A percentile compares a stretch with the other conserved stretches of the same genome.
phyloP scores from a whole-genome alignment of 345 rosid species.

The Leavenworthia alabamica region DNA sequence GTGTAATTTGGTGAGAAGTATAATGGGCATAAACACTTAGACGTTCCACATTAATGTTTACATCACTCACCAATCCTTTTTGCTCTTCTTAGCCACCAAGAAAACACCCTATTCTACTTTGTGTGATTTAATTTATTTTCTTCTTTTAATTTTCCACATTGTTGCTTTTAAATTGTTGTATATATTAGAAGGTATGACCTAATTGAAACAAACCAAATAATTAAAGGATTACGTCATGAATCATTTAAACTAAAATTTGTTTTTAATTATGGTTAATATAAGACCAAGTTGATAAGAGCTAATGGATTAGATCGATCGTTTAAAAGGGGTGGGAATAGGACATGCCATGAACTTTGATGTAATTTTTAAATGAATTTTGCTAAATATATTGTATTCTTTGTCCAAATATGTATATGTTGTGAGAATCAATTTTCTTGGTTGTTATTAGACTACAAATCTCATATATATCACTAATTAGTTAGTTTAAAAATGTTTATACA shows the following conservation, averaged over 20 bases:
- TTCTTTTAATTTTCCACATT: slow-evolving; percentile 19
- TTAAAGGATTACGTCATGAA: slow-evolving; percentile 23
- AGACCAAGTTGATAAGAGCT: slow-evolving; percentile 16
- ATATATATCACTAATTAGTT: neutral
- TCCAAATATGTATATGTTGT: neutral
- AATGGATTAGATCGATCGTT: slow-evolving; percentile 26
- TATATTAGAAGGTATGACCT: slow-evolving; percentile 21
- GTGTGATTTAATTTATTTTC: slow-evolving; percentile 2
- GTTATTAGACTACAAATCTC: neutral
- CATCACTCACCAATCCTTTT: slow-evolving; percentile 24
- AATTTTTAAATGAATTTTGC: neutral
- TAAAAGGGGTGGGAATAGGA: slow-evolving; percentile 4
- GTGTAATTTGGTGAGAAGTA: neutral
- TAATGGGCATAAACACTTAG: slow-evolving; percentile 9
- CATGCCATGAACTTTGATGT: slow-evolving; percentile 1
- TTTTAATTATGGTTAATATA: neutral
- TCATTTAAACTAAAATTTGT: neutral
- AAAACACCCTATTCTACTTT: slow-evolving; percentile 25
- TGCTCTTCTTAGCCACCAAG: slow-evolving; percentile 34
- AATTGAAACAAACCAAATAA: slow-evolving; percentile 12
- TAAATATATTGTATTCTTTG: neutral
- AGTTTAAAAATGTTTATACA: neutral
- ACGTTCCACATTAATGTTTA: slow-evolving; percentile 8
- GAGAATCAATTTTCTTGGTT: neutral
- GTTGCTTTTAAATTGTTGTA: slow-evolving; percentile 8